Evolutionary conservation across 768 basidiomycete genomes (phyloP).

Genomic region (Paxillus rubicundulus): DNA sequence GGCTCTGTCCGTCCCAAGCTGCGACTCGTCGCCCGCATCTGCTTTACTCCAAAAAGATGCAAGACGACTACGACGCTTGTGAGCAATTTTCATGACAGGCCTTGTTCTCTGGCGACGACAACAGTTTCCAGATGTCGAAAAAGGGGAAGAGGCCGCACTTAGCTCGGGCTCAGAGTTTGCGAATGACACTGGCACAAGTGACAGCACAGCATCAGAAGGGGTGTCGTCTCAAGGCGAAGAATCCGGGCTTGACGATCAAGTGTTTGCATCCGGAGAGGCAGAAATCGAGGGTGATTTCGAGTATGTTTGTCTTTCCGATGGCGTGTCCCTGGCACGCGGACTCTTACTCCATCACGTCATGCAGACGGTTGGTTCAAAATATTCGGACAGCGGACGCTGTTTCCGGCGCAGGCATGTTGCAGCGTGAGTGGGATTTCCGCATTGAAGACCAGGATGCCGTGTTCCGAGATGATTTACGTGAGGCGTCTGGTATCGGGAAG

Average conservation of each 20-base stretch:
- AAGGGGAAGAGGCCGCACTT: not conserved
- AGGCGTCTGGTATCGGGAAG: conserved; percentile 69
- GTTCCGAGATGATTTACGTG: conserved; percentile 71
- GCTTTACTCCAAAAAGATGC: conserved; percentile 5
- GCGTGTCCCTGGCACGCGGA: not conserved
- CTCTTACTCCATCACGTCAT: not conserved
- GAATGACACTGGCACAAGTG: not conserved
- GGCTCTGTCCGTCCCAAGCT: no score
- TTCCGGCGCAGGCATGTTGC: conserved; percentile 45
- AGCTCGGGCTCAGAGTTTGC: conserved; percentile 2
- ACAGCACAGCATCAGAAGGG: not conserved
- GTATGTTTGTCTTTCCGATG: conserved; percentile 27
- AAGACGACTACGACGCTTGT: conserved; percentile 16
- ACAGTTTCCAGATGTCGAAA: not conserved
- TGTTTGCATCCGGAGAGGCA: conserved; percentile 24
- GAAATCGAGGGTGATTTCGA: conserved; percentile 60
- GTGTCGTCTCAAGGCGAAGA: conserved; percentile 17
- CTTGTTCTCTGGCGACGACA: not conserved
- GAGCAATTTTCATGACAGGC: conserved; percentile 3
- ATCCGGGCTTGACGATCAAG: conserved; percentile 38
- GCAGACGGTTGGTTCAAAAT: conserved; percentile 64
- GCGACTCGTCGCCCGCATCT: not conserved
- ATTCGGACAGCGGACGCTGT: conserved; percentile 55
- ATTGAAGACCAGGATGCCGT: conserved; percentile 66
- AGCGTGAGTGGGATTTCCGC: conserved; percentile 72